Base-by-base conservation (phyloP, 768 basidiomycete species). In the Rhodotorula toruloides region DNA sequence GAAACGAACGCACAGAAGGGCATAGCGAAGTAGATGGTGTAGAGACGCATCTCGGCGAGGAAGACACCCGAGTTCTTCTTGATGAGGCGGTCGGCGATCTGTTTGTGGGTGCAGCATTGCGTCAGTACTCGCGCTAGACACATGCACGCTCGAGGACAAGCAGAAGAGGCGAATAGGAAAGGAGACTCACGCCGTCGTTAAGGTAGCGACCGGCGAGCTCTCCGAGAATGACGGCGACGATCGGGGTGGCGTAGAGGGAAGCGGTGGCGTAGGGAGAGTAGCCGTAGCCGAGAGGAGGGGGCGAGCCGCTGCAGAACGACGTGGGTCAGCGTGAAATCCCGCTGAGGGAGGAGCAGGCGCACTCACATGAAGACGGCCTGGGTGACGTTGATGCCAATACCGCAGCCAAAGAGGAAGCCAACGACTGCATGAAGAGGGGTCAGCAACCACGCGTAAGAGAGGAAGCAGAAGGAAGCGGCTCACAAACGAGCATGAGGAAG, bases 401-500 rank as follows among this genome's bases (percentile, higher is more conserved):
- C 77, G 74, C 86, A 86, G 0, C 86, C 86, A 72, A 87, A 87
- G 0, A 84, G 73, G 53, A 83, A 72, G 11, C 81, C 84, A 82
- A 83, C 55, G 49, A 63, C 61, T 58, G n/a, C 37, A 32, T 34
- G 17, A 47, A 39, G 21, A n/a, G n/a, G 53, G 50, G 40, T 2
- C 16, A n/a, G 13, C 31, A 17, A 17, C 3, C 44, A 6, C 60
- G 48, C 25, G 25, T 39, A 50, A n/a, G 44, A 60, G 5, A 32
- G 27, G 34, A 27, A 13, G 37, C 40, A 36, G 34, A 36, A 16
- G n/a, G 12, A 13, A 22, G 21, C 34, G n/a, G 37, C 37, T 37
- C 31, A 55, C 43, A 54, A 39, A 70, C 34, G 78, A 86, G 77
- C 52, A 84, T 76, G 25, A 80, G 76, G 22, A 85, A 68, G 16